Conservation (phyloP, 768 basidiomycete species). For the Amanita polypyramis region DNA sequence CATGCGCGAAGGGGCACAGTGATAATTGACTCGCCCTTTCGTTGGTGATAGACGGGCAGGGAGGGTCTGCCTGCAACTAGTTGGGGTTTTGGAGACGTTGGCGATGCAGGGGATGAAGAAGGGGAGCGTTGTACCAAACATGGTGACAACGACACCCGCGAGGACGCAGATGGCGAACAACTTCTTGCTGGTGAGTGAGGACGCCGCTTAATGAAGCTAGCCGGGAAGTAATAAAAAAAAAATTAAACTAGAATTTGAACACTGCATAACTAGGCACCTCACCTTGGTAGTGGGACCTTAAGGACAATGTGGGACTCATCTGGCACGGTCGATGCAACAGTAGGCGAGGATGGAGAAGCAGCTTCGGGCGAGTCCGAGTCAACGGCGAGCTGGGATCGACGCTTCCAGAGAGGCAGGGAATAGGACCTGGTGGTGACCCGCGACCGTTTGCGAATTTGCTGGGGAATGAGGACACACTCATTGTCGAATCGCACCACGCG, state of each 20-base stretch:
- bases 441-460: constrained; percentile 33
- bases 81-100: constrained; percentile 7
- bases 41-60: constrained; percentile 24
- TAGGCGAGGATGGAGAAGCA: constrained; percentile 8
- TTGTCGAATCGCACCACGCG: constrained; percentile 59
- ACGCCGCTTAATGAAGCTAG: constrained; percentile 31
- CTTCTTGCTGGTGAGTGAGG: constrained; percentile 30
- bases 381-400: constrained; percentile 12
- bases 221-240: no score
- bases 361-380: constrained; percentile 14
- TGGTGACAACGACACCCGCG: constrained; percentile 37
- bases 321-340: constrained; percentile 5
- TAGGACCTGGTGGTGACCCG: constrained; percentile 55
- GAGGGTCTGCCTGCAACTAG: constrained; percentile 19
- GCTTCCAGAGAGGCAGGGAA: constrained; percentile 55
- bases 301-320: constrained; percentile 41
- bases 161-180: constrained; percentile 21
- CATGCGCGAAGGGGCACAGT: constrained; percentile 67
- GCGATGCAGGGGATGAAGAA: constrained; percentile 13
- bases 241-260: neutral
- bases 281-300: constrained; percentile 57
- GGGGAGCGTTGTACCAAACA: constrained; percentile 44
- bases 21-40: constrained; percentile 23
- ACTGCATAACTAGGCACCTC: constrained; percentile 13
- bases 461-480: constrained; percentile 70